Base-by-base conservation (phyloP, 2,329 filamentous ascomycete genomes). In the Xylaria multiplex region DNA sequence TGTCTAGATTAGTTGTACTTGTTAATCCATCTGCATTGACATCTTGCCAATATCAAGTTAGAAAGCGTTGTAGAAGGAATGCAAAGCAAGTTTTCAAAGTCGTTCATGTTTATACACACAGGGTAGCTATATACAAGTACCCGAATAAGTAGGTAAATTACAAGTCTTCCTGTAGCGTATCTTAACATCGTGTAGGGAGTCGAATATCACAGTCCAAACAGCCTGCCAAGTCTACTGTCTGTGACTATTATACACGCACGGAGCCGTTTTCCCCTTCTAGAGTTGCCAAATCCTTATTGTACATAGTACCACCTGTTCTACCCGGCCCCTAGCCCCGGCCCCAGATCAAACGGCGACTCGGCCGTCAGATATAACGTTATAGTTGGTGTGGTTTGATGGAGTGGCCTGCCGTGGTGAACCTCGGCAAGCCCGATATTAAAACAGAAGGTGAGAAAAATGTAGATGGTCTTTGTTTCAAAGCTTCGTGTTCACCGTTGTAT, bases 41-140 rank as follows among this genome's bases (percentile, higher is more conserved):
- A 19, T 19, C 19, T 19, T 19, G 19, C 19, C 19, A 19, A 19
- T 19, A 19, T 19, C 27, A 27, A 27, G 27, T 27, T 27, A 27
- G 27, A 27, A 27, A 27, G 27, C 27, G 2, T 14, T 30, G 53
- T 6, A 19, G 6, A 24, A 22, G 27, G 11, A 40, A 42, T 6
- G 30, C 19, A 6, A 24, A 19, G 40, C 9, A 19, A 45, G 35
- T 53, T 46, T 49, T 56, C 24, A 19, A 22, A 49, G 50, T 64
- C 35, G 19, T 66, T 64, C 58, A 62, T 69, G 43, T 68, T 68
- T 70, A 64, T 72, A 71, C 69, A 72, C 53, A 50, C 56, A 55
- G 64, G 65, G 64, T 60, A 57, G 53, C 65, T 69, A 71, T 71
- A 65, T 70, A 67, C 63, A 66, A 46, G 54, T 65, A 70, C 68